Percentiles rank a stretch among this genome's conserved stretches.
phyloP scores from a whole-genome alignment of 2,329 filamentous ascomycete genomes.

The Alternaria alternata region DNA sequence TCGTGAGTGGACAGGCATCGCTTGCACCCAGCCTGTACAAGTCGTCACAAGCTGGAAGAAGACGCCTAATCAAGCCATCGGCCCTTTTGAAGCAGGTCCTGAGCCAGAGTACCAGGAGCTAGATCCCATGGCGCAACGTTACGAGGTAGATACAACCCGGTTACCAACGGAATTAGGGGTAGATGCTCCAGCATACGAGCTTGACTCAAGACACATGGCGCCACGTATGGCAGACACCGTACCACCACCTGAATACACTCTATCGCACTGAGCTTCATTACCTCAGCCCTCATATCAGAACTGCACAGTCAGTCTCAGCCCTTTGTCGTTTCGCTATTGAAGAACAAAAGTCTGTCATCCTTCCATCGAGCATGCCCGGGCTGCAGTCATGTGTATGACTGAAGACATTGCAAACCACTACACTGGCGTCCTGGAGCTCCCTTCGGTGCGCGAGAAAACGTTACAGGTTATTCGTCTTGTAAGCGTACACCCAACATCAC shows the following conservation, averaged over 20 bases:
- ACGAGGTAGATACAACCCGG: neutral
- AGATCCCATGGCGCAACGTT: conserved; percentile 11
- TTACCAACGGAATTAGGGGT: neutral
- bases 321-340: neutral
- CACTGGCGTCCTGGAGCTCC: neutral
- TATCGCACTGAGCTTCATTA: neutral
- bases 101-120: conserved; percentile 21
- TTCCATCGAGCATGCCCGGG: neutral
- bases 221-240: neutral
- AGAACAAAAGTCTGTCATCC: neutral
- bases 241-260: conserved; percentile 13
- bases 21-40: conserved; percentile 28
- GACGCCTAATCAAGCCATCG: neutral
- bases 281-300: neutral
- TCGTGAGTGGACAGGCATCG: conserved; percentile 30
- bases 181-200: conserved; percentile 3
- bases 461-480: neutral
- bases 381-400: neutral
- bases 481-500: neutral
- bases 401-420: neutral
- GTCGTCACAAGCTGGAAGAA: conserved; percentile 24
- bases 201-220: conserved; percentile 4
- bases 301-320: neutral
- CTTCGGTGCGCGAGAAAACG: neutral
- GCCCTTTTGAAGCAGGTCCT: conserved; percentile 1